Conservation (phyloP, 805 yeast species). For the Yarrowia osloensis region DNA sequence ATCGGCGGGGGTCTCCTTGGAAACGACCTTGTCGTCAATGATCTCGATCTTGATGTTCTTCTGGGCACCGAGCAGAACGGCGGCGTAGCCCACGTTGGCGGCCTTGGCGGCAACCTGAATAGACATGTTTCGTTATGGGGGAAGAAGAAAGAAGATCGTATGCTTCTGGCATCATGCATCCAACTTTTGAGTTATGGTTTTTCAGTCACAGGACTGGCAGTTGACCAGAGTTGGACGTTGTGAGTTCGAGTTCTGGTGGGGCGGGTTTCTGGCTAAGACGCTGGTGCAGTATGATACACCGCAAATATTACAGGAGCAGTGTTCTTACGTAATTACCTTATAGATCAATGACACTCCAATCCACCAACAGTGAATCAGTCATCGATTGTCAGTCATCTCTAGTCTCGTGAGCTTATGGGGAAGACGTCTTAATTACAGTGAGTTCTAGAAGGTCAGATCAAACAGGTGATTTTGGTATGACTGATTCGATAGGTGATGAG, state of each 20-base stretch:
- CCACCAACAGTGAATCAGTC: too few species aligned
- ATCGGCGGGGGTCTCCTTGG: conserved; percentile 36
- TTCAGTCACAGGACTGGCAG: not conserved
- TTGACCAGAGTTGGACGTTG: not conserved
- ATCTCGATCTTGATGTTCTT: conserved; percentile 61
- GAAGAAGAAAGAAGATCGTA: conserved; percentile 2
- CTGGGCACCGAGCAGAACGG: conserved; percentile 74
- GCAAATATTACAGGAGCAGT: too few species aligned
- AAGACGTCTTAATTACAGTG: too few species aligned
- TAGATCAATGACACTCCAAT: too few species aligned
- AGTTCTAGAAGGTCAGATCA: too few species aligned
- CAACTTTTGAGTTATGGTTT: not conserved
- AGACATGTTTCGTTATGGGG: conserved; percentile 2
- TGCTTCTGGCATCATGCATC: not conserved
- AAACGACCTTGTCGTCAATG: conserved; percentile 40
- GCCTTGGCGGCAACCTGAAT: conserved; percentile 85
- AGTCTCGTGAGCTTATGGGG: too few species aligned
- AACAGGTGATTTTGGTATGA: too few species aligned
- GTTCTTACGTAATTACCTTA: too few species aligned
- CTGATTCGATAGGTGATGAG: too few species aligned
- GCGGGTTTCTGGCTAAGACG: not conserved
- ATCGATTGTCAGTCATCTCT: too few species aligned
- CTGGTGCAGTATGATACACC: too few species aligned
- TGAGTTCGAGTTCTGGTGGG: not conserved
- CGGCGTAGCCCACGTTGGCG: conserved; percentile 75